Conservation (phyloP, 2,329 filamentous ascomycete genomes). For the Fusarium irregulare region DNA sequence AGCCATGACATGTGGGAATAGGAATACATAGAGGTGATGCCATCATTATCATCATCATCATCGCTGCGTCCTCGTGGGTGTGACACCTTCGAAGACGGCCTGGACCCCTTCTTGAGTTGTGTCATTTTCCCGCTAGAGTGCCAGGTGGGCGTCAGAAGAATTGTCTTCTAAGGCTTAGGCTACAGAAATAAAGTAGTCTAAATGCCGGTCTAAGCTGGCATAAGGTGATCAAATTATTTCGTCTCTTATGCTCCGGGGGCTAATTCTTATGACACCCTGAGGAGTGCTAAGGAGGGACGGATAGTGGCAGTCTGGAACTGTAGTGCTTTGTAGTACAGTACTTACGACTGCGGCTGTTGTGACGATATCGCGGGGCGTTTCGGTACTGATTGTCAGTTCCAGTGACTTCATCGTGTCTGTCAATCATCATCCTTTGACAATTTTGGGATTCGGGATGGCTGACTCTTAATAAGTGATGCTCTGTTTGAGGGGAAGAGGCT, state of each 20-base stretch:
- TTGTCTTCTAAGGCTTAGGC: too few relatives aligned
- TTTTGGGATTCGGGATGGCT: neutral
- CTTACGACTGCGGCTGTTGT: slow-evolving; percentile 10
- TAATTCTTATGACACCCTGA: too few relatives aligned
- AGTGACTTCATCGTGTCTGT: slow-evolving; percentile 31
- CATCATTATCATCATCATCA: slow-evolving; percentile 30
- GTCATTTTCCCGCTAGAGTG: neutral
- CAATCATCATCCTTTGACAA: slow-evolving; percentile 1
- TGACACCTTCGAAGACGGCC: slow-evolving; percentile 12
- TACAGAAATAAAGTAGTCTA: too few relatives aligned
- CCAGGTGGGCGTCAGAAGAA: too few relatives aligned
- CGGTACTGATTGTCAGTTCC: slow-evolving; percentile 20
- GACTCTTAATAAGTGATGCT: neutral
- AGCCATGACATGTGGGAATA: slow-evolving; percentile 17
- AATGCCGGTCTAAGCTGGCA: too few relatives aligned
- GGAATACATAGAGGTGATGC: slow-evolving; percentile 24
- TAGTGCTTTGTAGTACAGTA: slow-evolving; percentile 14
- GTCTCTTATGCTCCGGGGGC: too few relatives aligned
- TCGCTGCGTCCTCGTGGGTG: slow-evolving; percentile 17
- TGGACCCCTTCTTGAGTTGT: slow-evolving; percentile 14
- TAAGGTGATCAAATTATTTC: too few relatives aligned
- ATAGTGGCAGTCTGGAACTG: slow-evolving; percentile 19
- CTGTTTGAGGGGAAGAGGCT: slow-evolving; percentile 5
- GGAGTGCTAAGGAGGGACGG: neutral
- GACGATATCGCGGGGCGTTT: slow-evolving; percentile 26